Base-by-base conservation (phyloP, 176 grass and related monocot species). In the Aechmea fasciata region DNA sequence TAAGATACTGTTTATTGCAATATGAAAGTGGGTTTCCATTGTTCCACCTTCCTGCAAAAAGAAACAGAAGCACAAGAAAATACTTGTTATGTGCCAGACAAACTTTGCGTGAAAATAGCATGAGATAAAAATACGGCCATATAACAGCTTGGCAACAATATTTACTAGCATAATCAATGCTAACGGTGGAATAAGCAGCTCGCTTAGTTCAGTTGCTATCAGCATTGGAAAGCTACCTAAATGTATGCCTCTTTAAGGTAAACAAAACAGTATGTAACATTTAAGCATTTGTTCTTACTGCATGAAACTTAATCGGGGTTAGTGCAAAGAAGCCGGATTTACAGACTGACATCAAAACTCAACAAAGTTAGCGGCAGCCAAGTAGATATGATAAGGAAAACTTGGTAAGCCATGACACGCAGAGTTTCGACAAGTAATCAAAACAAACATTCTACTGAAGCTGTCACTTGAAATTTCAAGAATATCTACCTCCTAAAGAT, bases 11-110 rank as follows among this genome's bases (percentile, higher is more conserved):
- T 83, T 78, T 23, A 92, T 66, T 52, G 84, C 83, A 52, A 71
- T 83, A 72, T 74, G 83, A 61, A 96, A 96, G 92, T 92, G 82
- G 10, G 89, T 92, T 66, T 87, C 81, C 59, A 79, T 61, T 47
- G 75, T 77, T 63, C 68, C 88, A 74, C 79, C 54, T 71, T 68
- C 50, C 84, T 87, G 73, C 33, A 84, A 65, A 6, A 63, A 77
- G 80, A 13, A 1, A 26, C 41, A 67, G 51, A 62, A 55, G 4
- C 3, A 72, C 47, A 64, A 76, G 7, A 65, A 69, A 13, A 70
- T 10, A 65, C 29, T 47, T 33, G 19, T 75, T 69, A 17, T 29
- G 50, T 53, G 64, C 10, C 64, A 70, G 68, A 49, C 2, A 76
- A 71, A 24, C 49, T 57, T 22, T 72, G 8, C 8, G 15, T 1